phyloP scores from a whole-genome alignment of 768 basidiomycete genomes.

The Suillus lakei region DNA sequence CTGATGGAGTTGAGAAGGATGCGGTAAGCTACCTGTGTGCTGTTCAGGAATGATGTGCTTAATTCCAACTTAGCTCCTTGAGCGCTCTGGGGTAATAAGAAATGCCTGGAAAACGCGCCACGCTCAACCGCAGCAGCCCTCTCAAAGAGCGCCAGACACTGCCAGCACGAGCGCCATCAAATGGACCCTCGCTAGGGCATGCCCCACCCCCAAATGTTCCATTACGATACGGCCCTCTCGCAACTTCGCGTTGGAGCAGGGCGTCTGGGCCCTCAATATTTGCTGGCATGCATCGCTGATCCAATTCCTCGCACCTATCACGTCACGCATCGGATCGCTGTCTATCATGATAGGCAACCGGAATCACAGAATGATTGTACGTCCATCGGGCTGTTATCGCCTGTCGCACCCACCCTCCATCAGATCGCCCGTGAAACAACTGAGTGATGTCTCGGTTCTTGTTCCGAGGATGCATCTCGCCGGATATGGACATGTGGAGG shows the following conservation, averaged over 20 bases:
- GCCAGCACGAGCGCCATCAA: slow-evolving; percentile 8
- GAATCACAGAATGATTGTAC: slow-evolving; percentile 3
- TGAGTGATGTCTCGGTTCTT: neutral
- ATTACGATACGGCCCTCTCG: slow-evolving; percentile 66
- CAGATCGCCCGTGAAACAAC: neutral
- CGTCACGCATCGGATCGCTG: neutral
- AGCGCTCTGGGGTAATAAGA: slow-evolving; percentile 65
- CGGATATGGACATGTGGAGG: neutral
- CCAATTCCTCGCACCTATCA: neutral
- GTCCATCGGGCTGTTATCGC: slow-evolving; percentile 2
- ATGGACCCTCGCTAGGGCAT: slow-evolving; percentile 28
- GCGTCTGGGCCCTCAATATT: slow-evolving; percentile 67
- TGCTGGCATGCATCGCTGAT: slow-evolving; percentile 71
- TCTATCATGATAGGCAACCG: slow-evolving; percentile 2
- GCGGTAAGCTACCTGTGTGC: slow-evolving; percentile 52
- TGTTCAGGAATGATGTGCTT: slow-evolving; percentile 16
- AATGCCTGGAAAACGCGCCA: slow-evolving; percentile 80
- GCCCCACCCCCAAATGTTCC: slow-evolving; percentile 22
- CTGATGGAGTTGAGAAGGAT: slow-evolving; percentile 92
- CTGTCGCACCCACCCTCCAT: neutral
- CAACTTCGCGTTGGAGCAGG: slow-evolving; percentile 71
- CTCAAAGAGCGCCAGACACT: slow-evolving; percentile 8
- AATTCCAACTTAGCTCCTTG: slow-evolving; percentile 59
- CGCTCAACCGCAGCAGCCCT: slow-evolving; percentile 40
- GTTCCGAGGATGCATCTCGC: neutral